Evolutionary conservation across 192 early-diverging fungal genomes (phyloP).

Genomic region (Podila clonocystis): DNA sequence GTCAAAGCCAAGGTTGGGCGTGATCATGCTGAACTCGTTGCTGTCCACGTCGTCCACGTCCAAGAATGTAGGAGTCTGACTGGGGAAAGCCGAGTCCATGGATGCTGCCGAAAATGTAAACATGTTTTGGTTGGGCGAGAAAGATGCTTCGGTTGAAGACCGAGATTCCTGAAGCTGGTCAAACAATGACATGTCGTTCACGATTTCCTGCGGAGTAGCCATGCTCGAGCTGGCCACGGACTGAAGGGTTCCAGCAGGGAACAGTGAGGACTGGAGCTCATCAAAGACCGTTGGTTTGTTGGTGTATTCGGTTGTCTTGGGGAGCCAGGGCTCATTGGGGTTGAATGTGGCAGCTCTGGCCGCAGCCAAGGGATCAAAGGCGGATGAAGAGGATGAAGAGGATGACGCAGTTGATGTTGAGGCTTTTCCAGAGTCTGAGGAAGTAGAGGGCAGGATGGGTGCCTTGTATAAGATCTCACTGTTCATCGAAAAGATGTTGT

Average conservation of each 20-base stretch:
- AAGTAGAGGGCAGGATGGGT: constrained; percentile 14
- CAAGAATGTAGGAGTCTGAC: constrained; percentile 32
- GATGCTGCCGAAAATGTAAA: constrained; percentile 34
- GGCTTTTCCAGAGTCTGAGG: constrained; percentile 8
- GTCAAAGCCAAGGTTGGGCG: constrained; percentile 30
- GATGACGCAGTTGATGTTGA: background rate
- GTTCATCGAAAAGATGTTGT: constrained; percentile 21
- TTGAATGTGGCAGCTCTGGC: constrained; percentile 13
- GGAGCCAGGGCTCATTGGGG: constrained; percentile 19
- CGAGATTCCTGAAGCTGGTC: constrained; percentile 21
- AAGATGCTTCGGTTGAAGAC: constrained; percentile 1
- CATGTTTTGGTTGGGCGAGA: constrained; percentile 51
- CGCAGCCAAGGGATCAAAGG: constrained; percentile 8
- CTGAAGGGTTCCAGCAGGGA: constrained; percentile 3
- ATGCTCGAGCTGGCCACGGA: constrained; percentile 12
- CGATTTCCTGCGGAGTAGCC: constrained; percentile 24
- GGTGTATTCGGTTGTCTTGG: constrained; percentile 7
- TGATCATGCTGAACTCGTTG: constrained; percentile 44
- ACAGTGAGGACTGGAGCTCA: constrained; percentile 35
- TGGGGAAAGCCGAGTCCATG: constrained; percentile 32
- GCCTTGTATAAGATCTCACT: constrained; percentile 32
- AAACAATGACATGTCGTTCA: constrained; percentile 20
- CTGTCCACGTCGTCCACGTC: constrained; percentile 50
- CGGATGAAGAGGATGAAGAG: background rate
- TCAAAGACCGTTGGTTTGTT: constrained; percentile 23